Conservation (phyloP, 2,329 filamentous ascomycete species). For the Elsinoe australis region DNA sequence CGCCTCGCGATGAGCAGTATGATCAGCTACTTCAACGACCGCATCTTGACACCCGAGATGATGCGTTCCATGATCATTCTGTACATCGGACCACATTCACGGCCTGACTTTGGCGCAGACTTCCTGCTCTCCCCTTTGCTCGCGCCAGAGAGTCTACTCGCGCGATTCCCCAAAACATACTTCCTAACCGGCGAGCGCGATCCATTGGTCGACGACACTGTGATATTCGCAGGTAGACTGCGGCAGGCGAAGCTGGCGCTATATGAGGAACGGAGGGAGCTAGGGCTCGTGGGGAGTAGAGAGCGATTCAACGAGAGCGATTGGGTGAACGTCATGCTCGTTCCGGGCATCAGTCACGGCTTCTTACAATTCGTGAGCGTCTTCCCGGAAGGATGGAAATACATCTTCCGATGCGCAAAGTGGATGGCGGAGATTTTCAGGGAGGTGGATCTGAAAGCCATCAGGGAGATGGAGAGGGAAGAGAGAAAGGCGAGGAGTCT, state of each 20-base stretch:
- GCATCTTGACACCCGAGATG: slow-evolving; percentile 92
- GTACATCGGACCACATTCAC: slow-evolving; percentile 88
- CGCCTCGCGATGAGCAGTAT: slow-evolving; percentile 92
- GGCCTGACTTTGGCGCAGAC: slow-evolving; percentile 86
- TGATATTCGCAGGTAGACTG: slow-evolving; percentile 88
- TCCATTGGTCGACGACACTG: slow-evolving; percentile 90
- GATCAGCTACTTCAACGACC: slow-evolving; percentile 96
- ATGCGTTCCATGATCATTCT: slow-evolving; percentile 99
- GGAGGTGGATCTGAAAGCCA: slow-evolving; percentile 35
- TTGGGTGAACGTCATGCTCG: slow-evolving; percentile 66
- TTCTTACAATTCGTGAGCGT: slow-evolving; percentile 86
- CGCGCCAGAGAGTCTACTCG: slow-evolving; percentile 74
- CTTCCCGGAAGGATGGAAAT: slow-evolving; percentile 84
- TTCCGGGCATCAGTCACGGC: slow-evolving; percentile 86
- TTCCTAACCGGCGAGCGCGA: slow-evolving; percentile 93
- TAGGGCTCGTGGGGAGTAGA: slow-evolving; percentile 43
- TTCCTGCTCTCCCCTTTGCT: slow-evolving; percentile 85
- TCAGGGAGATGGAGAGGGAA: slow-evolving; percentile 28
- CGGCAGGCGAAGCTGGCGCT: slow-evolving; percentile 63
- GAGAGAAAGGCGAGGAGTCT: slow-evolving; percentile 22
- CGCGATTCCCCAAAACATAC: slow-evolving; percentile 86
- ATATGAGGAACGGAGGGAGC: slow-evolving; percentile 49
- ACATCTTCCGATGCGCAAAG: slow-evolving; percentile 66
- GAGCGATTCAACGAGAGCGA: slow-evolving; percentile 61
- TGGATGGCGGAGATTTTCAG: slow-evolving; percentile 79